Base-by-base conservation (phyloP, 176 grass and related monocot genomes). In the Guadua angustifolia region DNA sequence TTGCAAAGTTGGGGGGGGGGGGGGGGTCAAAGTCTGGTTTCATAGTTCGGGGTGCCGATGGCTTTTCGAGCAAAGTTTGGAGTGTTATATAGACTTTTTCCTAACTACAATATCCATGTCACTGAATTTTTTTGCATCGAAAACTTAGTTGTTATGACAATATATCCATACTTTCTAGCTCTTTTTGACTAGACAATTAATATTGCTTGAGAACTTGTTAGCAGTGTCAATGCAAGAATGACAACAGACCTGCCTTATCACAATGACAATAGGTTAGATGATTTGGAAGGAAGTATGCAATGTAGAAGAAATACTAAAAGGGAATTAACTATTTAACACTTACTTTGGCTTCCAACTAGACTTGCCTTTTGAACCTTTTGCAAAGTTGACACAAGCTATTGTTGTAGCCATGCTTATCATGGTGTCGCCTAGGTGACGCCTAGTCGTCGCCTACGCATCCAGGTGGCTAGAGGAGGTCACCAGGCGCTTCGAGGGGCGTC, bases 261-360 rank as follows among this genome's bases (percentile, higher is more conserved):
- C 42, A 62, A 66, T 26, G 58, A 63, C 44, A 81, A 45, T 24
- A 52, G 21, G 50, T 86, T n/a, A 80, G 19, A 65, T 62, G 32
- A 44, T 69, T 26, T 73, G 21, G 46, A 53, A 73, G 51, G 19
- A 74, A 62, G 32, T 17, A 84, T 66, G 55, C 39, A 14, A 77
- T 66, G 35, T 7, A 67, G 53, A 16, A 49, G 18, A 70, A 36
- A 69, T 15, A 77, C 67, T 66, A 25, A 4, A 70, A 21, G 29
- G 62, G 40, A 18, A 87, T 29, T 29, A 29, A 29, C 29, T 29
- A 29, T 29, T 18, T 36, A 15, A 42, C 42, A 70, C 79, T 82
- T 87, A 91, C 92, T 89, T 94, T 49, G 91, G 85, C 66, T 89
- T 94, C 92, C 92, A 91, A 73, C 70, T 94, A 33, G 82, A 80